A percentile compares a stretch with the other conserved stretches of the same genome.
These are phyloP conservation scores for Cladobotryum protrusum DNA, from an alignment of 2,329 filamentous ascomycete genomes.

Conservation along the genomic window DNA sequence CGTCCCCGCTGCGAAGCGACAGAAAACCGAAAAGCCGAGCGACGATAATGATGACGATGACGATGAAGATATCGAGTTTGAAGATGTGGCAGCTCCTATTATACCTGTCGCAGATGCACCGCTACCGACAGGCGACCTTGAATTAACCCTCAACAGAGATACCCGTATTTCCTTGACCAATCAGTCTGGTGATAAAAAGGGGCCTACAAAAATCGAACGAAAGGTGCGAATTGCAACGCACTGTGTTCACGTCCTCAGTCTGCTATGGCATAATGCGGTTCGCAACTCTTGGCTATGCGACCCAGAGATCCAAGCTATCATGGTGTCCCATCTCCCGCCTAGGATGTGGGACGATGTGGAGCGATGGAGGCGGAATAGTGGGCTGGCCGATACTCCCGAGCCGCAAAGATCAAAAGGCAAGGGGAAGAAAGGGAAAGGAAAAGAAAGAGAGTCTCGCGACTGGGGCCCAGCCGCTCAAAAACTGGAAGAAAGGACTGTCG, in stretches of 20 bases:
- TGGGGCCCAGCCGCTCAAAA: slow-evolving; percentile 66
- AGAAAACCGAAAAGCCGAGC: slow-evolving; percentile 26
- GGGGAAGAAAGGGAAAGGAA: slow-evolving; percentile 26
- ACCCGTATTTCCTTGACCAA: slow-evolving; percentile 55
- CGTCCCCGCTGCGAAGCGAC: slow-evolving; percentile 35
- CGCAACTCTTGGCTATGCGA: slow-evolving; percentile 83
- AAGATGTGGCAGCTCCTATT: slow-evolving; percentile 59
- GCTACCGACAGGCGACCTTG: slow-evolving; percentile 58
- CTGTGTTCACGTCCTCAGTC: slow-evolving; percentile 77
- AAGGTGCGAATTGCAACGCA: slow-evolving; percentile 74
- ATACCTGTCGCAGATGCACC: slow-evolving; percentile 42
- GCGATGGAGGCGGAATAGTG: slow-evolving; percentile 64
- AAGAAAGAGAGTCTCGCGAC: slow-evolving; percentile 38
- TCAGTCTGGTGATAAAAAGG: slow-evolving; percentile 65
- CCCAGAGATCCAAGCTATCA: slow-evolving; percentile 62
- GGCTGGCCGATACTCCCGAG: slow-evolving; percentile 43
- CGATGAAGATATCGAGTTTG: slow-evolving; percentile 49
- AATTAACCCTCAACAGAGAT: slow-evolving; percentile 62
- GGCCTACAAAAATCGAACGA: slow-evolving; percentile 77
- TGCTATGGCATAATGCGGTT: slow-evolving; percentile 85
- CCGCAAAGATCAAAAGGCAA: slow-evolving; percentile 29
- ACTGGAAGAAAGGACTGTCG: slow-evolving; percentile 62
- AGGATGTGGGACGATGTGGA: slow-evolving; percentile 67
- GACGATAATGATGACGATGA: slow-evolving; percentile 25
- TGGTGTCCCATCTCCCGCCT: slow-evolving; percentile 66